These are phyloP conservation scores for Beauveria scarabaeidicola DNA, from an alignment of 2,329 filamentous ascomycete species.

Conservation along the genomic window DNA sequence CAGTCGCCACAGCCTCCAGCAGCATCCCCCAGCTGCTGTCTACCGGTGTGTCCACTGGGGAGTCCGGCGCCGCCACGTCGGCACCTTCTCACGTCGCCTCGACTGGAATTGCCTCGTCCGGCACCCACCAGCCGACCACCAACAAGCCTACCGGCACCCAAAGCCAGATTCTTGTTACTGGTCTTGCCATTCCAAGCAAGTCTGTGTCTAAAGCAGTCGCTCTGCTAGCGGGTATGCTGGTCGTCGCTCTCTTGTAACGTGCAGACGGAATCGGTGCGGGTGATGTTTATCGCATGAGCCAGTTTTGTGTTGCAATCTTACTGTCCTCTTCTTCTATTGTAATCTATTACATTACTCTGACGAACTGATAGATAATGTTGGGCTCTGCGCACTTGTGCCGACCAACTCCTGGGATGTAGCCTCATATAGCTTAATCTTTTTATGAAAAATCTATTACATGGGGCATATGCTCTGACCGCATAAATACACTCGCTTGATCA, in stretches of 20 bases:
- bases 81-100: background rate
- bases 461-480: too few species aligned
- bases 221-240: background rate
- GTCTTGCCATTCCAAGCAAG: background rate
- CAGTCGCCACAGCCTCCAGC: background rate
- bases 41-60: background rate
- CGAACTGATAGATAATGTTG: background rate
- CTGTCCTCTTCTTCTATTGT: background rate
- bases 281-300: background rate
- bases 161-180: background rate
- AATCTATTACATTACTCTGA: background rate
- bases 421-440: background rate
- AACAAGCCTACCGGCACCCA: background rate
- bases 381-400: background rate
- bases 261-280: background rate
- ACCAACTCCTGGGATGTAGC: background rate
- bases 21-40: background rate
- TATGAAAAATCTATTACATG: background rate
- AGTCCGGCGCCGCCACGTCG: background rate
- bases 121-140: background rate
- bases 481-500: background rate
- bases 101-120: background rate
- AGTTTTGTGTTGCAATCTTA: constrained; percentile 36
- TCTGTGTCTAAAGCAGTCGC: background rate
- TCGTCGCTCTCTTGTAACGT: background rate